These are phyloP conservation scores for Hygrophila difformis DNA, from an alignment of 257 asterid genomes.

Conservation along the genomic window DNA sequence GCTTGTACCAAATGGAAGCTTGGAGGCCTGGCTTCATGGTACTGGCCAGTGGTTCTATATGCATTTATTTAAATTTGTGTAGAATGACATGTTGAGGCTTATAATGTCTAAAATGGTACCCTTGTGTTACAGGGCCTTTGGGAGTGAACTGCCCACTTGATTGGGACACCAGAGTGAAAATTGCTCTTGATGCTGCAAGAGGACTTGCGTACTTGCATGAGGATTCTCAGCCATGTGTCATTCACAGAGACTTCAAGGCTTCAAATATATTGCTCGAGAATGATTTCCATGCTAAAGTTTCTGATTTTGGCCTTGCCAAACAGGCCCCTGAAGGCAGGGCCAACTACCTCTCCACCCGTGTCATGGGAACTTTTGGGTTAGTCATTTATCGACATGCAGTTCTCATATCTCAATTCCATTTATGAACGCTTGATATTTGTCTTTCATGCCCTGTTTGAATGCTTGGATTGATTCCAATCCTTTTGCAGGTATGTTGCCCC, in stretches of 20 bases:
- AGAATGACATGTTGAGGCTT: neutral
- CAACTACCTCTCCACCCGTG: constrained; percentile 90
- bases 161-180: constrained; percentile 95
- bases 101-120: neutral
- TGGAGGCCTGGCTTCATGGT: constrained; percentile 98
- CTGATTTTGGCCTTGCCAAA: constrained; percentile 97
- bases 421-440: neutral
- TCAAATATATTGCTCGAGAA: constrained; percentile 93
- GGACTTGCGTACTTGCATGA: constrained; percentile 98
- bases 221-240: constrained; percentile 98
- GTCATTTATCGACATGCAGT: no score
- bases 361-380: constrained; percentile 98
- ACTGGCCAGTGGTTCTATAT: constrained; percentile 10
- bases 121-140: constrained; percentile 59
- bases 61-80: neutral
- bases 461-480: constrained; percentile 14
- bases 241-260: constrained; percentile 95
- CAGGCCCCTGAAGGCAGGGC: constrained; percentile 95
- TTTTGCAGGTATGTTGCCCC: constrained; percentile 84
- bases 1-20: constrained; percentile 93
- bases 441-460: neutral
- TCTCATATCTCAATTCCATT: no score
- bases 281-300: constrained; percentile 88
- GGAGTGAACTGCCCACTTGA: constrained; percentile 93
- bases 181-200: constrained; percentile 97